Evolutionary conservation across 2,329 filamentous ascomycete genomes (phyloP), one percentile per base, ranked within the genome.

Genomic region (Chalaropsis thielavioides): DNA sequence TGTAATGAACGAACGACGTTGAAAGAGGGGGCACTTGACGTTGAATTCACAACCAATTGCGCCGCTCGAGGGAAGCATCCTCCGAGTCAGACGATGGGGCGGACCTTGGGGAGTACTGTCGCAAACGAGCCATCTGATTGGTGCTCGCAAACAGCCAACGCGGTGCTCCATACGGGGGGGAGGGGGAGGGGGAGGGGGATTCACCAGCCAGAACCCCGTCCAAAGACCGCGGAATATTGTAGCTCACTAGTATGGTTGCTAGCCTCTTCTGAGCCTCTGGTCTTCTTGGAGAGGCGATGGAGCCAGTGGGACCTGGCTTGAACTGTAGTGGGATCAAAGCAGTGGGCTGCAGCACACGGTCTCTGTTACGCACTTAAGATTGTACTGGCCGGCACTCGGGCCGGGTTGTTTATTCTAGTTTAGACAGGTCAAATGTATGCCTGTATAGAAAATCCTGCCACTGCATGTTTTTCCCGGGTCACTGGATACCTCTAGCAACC

Each of bases 21-120:
- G 27, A 65, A 65, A 65, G 63, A 61, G 63, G 63, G 38, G 41
- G 49, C 56, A 13, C 17, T 61, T 54, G 58, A 15, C 54, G 43
- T 62, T 44, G 10, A 31, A 24, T 19, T 7, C 40, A 46, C 11
- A 22, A 41, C 63, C 27, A 44, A 43, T 3, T 24, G 22, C 2
- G 51, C 27, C 0, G 17, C 22, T 17, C 10, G 10, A 15, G 40
- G 35, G 19, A 61, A 8, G 38, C 19, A 43, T 43, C 19, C 24
- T 35, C 51, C 51, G 24, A 11, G 22, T 11, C 5, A 35, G 22
- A 58, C 24, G 15, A 13, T 15, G 17, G 27, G 8, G 11, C 27
- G 27, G 51, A 51, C 13, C 24, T 8, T 17, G n/a, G 17, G 27
- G 22, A 35, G 4, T 5, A 2, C n/a, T 58, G 51, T 38, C 17